Base-by-base conservation (phyloP, 495 filamentous ascomycete species). In the Penicillium bialowiezense region DNA sequence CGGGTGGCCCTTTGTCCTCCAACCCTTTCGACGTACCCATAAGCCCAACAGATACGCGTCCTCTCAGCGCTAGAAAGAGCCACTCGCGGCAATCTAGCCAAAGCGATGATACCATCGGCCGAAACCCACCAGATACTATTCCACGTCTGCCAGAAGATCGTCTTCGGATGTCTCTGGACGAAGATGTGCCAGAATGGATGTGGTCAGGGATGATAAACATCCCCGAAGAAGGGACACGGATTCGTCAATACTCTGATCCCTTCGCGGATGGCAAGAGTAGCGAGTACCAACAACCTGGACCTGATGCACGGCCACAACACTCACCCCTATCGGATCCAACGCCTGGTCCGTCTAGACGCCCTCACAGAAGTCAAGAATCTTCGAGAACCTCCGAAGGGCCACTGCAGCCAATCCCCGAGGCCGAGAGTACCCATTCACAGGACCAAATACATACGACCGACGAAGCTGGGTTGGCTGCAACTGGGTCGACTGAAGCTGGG, bases 91-190 rank as follows among this genome's bases (percentile, higher is more conserved):
- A 64, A 18, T 72, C 72, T 7, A 53, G 55, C 5, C 39, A 48
- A 5, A 71, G 63, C 1, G 60, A 36, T 7, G 43, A 32, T 13
- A 73, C 70, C n/a, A 61, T 73, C 7, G 58, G 42, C 43, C 67
- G 51, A 28, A 57, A 56, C 43, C 60, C 64, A 8, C 29, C 29
- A 32, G 29, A 32, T 32, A 7, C n/a, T n/a, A n/a, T 64, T 64
- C 13, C 64, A 54, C 29, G 28, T n/a, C 3, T 17, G 12, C 29
- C 29, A 12, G 29, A 32, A 32, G 18, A 21, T 5, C 58, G 48
- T 13, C 42, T 54, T 6, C 54, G 51, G 9, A 56, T 50, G 34
- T 59, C 60, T 7, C 56, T 65, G n/a, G 19, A 42, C 8, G 51
- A 55, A 6, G 26, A 47, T 7, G 17, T 41, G 14, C 53, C 52